phyloP scores from a whole-genome alignment of 2,329 filamentous ascomycete genomes.

The Pyrenochaeta sp. region DNA sequence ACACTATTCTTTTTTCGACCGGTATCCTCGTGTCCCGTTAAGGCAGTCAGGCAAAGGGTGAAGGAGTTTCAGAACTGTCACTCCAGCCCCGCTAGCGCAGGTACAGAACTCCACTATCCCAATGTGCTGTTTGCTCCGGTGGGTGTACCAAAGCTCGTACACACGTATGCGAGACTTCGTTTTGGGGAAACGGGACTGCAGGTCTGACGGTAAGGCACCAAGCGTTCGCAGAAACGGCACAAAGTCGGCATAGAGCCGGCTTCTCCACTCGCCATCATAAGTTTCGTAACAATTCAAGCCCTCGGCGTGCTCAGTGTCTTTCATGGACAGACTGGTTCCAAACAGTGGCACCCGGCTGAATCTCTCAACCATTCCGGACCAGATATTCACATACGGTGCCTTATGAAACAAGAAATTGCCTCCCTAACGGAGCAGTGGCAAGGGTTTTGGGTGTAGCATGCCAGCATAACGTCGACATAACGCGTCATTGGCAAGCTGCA shows the following conservation, averaged over 20 bases:
- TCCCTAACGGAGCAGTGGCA: not conserved
- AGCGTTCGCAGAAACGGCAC: slow-evolving; percentile 37
- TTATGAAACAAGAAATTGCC: slow-evolving; percentile 1
- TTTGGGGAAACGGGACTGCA: slow-evolving; percentile 41
- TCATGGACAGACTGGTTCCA: not conserved
- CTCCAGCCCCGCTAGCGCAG: slow-evolving; percentile 46
- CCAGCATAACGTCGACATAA: slow-evolving; percentile 9
- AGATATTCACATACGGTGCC: not conserved
- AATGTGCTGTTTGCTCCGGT: slow-evolving; percentile 46
- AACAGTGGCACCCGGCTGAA: not conserved
- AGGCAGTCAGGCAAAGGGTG: slow-evolving; percentile 30
- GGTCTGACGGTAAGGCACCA: slow-evolving; percentile 32
- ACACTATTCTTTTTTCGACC: slow-evolving; percentile 29
- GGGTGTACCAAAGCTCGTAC: slow-evolving; percentile 28
- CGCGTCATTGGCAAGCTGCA: slow-evolving; percentile 7
- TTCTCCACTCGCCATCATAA: slow-evolving; percentile 2
- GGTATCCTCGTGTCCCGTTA: slow-evolving; percentile 33
- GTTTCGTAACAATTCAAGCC: not conserved
- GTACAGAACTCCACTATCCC: slow-evolving; percentile 42
- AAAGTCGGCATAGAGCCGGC: slow-evolving; percentile 2
- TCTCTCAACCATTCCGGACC: not conserved
- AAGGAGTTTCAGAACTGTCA: slow-evolving; percentile 44
- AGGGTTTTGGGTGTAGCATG: slow-evolving; percentile 1
- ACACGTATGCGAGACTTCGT: slow-evolving; percentile 26
- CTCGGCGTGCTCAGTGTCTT: not conserved